A percentile compares a stretch with the other conserved stretches of the same genome.
Evolutionary conservation across 345 rosid genomes (phyloP).

Genomic region (Brassica cretica): DNA sequence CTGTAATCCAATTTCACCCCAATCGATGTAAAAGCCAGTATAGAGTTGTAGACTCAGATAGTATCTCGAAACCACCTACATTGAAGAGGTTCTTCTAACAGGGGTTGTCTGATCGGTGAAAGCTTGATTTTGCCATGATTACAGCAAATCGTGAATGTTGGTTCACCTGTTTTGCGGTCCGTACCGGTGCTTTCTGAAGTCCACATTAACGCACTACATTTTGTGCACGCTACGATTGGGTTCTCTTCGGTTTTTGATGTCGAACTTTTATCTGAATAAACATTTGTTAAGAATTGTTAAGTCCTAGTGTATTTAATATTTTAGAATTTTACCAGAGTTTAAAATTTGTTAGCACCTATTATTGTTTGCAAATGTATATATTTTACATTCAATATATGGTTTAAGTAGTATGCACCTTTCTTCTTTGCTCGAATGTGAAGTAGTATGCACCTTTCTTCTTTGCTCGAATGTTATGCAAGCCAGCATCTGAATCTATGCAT

Average conservation of each 20-base stretch:
- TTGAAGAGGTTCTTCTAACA: not conserved
- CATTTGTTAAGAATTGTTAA: not conserved
- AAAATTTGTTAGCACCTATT: no score
- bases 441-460: no score
- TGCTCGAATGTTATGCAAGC: no score
- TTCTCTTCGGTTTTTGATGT: not conserved
- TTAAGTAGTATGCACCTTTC: no score
- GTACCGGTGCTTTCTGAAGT: not conserved
- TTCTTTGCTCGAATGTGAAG: no score
- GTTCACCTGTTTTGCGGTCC: not conserved
- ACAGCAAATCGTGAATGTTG: not conserved
- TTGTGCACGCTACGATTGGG: not conserved
- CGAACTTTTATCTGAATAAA: not conserved
- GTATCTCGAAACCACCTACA: not conserved
- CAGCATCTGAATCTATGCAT: not conserved
- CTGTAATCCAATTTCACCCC: not conserved
- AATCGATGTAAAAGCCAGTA: not conserved
- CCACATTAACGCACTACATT: not conserved
- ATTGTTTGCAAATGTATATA: no score
- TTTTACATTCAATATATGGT: no score
- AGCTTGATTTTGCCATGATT: not conserved
- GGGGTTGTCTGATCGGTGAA: not conserved
- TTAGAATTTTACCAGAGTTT: no score
- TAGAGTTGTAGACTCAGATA: not conserved
- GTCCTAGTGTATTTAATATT: no score